Evolutionary conservation across 73 alveolate species (phyloP).

Genomic region (Paramecium pentaurelia): DNA sequence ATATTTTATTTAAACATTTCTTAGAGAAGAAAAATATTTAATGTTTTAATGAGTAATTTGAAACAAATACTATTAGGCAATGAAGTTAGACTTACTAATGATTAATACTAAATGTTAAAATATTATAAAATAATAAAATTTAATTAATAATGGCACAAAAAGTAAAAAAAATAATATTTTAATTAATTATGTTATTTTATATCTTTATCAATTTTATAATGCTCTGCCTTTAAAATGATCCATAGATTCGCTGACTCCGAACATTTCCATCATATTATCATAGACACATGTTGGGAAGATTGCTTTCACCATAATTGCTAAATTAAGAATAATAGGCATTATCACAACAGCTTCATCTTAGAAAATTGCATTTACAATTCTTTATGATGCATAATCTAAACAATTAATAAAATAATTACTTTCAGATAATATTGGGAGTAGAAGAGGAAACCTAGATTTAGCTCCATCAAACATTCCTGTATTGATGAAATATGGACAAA

Average conservation of each 20-base stretch:
- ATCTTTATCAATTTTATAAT: neutral
- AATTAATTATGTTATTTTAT: neutral
- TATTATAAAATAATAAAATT: too few relatives aligned
- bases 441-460: constrained; percentile 58
- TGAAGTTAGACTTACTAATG: too few relatives aligned
- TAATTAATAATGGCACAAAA: neutral
- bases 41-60: too few relatives aligned
- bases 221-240: constrained; percentile 53
- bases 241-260: constrained; percentile 73
- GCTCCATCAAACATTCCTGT: constrained; percentile 93
- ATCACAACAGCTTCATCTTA: constrained; percentile 68
- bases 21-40: too few relatives aligned
- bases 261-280: constrained; percentile 59
- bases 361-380: constrained; percentile 74
- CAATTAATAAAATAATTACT: neutral
- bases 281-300: constrained; percentile 57
- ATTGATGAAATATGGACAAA: constrained; percentile 81
- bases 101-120: too few relatives aligned
- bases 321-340: constrained; percentile 60
- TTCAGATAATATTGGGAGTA: constrained; percentile 70
- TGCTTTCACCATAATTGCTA: constrained; percentile 52
- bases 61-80: too few relatives aligned
- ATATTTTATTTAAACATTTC: too few relatives aligned
- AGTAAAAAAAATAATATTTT: too few relatives aligned
- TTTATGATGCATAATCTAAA: constrained; percentile 62